Percentiles rank a stretch among this genome's conserved stretches.
Evolutionary conservation across 2,329 filamentous ascomycete genomes (phyloP).

Genomic region (Verticillium zaregamsianum): DNA sequence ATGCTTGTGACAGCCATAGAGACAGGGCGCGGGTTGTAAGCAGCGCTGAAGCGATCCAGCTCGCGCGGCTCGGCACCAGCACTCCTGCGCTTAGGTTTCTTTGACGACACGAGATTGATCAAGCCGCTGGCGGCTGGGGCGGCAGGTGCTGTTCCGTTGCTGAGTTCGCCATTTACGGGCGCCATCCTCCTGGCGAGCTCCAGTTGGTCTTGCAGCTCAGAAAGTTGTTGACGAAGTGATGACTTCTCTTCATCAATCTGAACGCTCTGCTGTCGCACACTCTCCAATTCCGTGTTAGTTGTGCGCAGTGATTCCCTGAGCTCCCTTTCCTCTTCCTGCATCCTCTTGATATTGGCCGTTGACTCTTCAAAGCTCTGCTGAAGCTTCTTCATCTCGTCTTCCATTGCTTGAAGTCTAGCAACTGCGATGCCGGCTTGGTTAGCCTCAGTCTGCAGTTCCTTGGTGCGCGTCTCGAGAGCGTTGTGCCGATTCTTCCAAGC

Average conservation of each 20-base stretch:
- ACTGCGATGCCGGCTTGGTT: slow-evolving; percentile 97
- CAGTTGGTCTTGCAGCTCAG: slow-evolving; percentile 87
- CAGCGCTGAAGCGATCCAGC: slow-evolving; percentile 82
- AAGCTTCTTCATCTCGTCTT: slow-evolving; percentile 91
- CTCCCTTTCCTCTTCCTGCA: slow-evolving; percentile 90
- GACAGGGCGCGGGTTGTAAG: slow-evolving; percentile 91
- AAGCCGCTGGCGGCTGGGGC: slow-evolving; percentile 66
- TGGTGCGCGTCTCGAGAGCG: slow-evolving; percentile 80
- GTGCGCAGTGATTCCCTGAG: slow-evolving; percentile 77
- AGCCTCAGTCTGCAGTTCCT: slow-evolving; percentile 92
- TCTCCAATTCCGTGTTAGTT: slow-evolving; percentile 77
- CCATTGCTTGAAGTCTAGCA: slow-evolving; percentile 84
- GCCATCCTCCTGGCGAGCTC: slow-evolving; percentile 77
- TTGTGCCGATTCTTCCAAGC: slow-evolving; percentile 94
- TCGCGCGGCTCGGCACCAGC: slow-evolving; percentile 82
- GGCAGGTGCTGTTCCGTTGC: slow-evolving; percentile 31
- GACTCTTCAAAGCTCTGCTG: slow-evolving; percentile 89
- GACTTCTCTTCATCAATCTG: slow-evolving; percentile 82
- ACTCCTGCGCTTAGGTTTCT: slow-evolving; percentile 94
- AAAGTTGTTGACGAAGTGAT: slow-evolving; percentile 80
- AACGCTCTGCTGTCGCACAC: slow-evolving; percentile 68
- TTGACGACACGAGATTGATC: slow-evolving; percentile 94
- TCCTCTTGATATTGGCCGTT: slow-evolving; percentile 80
- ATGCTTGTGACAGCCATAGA: slow-evolving; percentile 83
- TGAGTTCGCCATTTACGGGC: slow-evolving; percentile 63